These are phyloP conservation scores for Heterobasidion occidentale DNA, from an alignment of 1,284 basidiomycete species.

Conservation along the genomic window DNA sequence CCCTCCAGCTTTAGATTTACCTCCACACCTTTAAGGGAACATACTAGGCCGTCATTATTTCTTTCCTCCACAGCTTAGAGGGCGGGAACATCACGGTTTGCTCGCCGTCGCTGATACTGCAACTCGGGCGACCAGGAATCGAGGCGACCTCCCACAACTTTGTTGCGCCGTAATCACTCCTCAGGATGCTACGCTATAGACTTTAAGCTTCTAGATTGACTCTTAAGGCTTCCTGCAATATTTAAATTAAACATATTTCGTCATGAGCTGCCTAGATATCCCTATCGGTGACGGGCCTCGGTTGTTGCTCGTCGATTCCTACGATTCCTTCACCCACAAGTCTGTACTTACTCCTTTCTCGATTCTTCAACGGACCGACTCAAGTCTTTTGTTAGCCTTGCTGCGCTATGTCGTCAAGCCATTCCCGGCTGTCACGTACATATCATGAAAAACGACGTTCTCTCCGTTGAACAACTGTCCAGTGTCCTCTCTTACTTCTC, in stretches of 20 bases:
- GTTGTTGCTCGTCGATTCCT: conserved; percentile 72
- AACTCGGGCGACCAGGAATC: no score
- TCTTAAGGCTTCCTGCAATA: no score
- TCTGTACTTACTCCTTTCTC: conserved; percentile 26
- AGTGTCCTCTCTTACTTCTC: conserved; percentile 52
- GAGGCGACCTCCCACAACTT: no score
- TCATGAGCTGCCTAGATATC: neutral
- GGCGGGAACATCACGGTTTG: no score
- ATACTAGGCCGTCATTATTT: no score
- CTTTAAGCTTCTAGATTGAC: no score
- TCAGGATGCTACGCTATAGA: no score
- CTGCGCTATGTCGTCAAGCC: conserved; percentile 50
- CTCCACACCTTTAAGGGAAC: no score
- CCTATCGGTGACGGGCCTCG: conserved; percentile 12
- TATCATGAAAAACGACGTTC: conserved; percentile 65
- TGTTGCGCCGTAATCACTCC: no score
- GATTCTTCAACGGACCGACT: conserved; percentile 1
- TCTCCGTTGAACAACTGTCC: conserved; percentile 40
- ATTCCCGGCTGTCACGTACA: conserved; percentile 53
- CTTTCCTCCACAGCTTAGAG: no score
- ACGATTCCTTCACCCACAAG: conserved; percentile 86
- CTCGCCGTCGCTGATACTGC: no score
- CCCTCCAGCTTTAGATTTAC: no score
- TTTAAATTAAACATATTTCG: neutral
- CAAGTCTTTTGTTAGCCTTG: conserved; percentile 37